A percentile compares a stretch with the other conserved stretches of the same genome.
phyloP scores from a whole-genome alignment of 2,329 filamentous ascomycete genomes.

The Corniculantispora saksenae region DNA sequence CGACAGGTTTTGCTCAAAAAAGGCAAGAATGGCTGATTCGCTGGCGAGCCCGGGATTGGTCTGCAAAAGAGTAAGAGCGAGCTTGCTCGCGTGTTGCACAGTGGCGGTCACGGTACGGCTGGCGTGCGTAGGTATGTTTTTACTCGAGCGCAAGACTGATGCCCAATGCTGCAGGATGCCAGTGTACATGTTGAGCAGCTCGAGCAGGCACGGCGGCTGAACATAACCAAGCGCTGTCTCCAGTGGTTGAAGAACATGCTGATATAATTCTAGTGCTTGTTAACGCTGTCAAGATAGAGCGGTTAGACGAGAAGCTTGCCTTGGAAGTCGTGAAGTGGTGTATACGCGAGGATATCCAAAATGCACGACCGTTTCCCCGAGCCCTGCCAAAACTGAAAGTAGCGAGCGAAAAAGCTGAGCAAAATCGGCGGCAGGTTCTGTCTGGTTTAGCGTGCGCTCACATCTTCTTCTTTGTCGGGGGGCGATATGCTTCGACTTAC shows the following conservation, averaged over 20 bases:
- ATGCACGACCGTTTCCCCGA: slow-evolving; percentile 52
- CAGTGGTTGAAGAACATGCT: slow-evolving; percentile 50
- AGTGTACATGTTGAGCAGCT: slow-evolving; percentile 68
- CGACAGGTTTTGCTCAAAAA: slow-evolving; percentile 64
- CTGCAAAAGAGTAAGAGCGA: slow-evolving; percentile 63
- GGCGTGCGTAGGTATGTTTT: slow-evolving; percentile 37
- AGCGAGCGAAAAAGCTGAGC: slow-evolving; percentile 50
- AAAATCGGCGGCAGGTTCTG: slow-evolving; percentile 51
- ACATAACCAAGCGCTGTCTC: slow-evolving; percentile 54
- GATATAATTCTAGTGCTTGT: slow-evolving; percentile 48
- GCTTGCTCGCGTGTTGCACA: slow-evolving; percentile 51
- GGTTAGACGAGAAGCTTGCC: slow-evolving; percentile 40
- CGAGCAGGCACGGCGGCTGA: slow-evolving; percentile 52
- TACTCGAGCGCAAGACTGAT: slow-evolving; percentile 43
- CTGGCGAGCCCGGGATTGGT: slow-evolving; percentile 44
- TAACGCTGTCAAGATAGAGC: slow-evolving; percentile 26
- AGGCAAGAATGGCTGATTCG: slow-evolving; percentile 63
- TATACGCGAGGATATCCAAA: slow-evolving; percentile 58
- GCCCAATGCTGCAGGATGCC: slow-evolving; percentile 64
- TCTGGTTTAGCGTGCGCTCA: slow-evolving; percentile 12
- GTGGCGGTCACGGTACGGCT: slow-evolving; percentile 43
- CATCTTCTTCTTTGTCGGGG: neutral
- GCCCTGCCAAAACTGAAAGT: slow-evolving; percentile 65
- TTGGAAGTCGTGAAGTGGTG: slow-evolving; percentile 56
- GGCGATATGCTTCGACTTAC: slow-evolving; percentile 38